Evolutionary conservation across 345 rosid genomes (phyloP).

Genomic region (Lumnitzera racemosa): DNA sequence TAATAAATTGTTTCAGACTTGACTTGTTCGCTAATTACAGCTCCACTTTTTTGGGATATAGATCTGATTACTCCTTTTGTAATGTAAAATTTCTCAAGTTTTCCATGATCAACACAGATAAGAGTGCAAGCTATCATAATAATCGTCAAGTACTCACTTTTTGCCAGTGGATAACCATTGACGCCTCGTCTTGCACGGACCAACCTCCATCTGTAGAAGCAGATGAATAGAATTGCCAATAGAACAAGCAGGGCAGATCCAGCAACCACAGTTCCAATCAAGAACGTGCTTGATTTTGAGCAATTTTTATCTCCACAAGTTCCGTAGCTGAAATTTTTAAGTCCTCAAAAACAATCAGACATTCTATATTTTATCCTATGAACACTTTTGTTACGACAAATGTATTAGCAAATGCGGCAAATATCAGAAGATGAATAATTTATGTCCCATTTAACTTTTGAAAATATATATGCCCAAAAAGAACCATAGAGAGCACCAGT

Average conservation of each 20-base stretch:
- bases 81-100: neutral
- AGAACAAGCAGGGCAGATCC: slow-evolving; percentile 20
- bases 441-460: too few species aligned
- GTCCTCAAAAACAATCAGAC: slow-evolving; percentile 8
- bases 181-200: slow-evolving; percentile 13
- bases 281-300: slow-evolving; percentile 10
- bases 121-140: neutral
- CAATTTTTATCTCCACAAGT: slow-evolving; percentile 15
- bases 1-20: too few species aligned
- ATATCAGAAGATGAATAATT: too few species aligned
- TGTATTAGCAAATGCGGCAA: neutral
- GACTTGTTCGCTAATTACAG: too few species aligned
- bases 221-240: slow-evolving; percentile 7
- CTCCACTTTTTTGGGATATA: too few species aligned
- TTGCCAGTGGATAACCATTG: slow-evolving; percentile 21
- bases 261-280: slow-evolving; percentile 29
- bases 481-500: too few species aligned
- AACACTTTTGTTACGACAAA: neutral
- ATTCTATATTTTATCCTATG: neutral
- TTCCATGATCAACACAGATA: neutral
- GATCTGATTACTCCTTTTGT: too few species aligned
- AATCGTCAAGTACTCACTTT: slow-evolving; percentile 32
- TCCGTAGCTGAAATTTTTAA: slow-evolving; percentile 30
- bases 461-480: too few species aligned
- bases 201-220: slow-evolving; percentile 21